Conservation (phyloP, 345 rosid genomes). For the Syzygium aqueum region DNA sequence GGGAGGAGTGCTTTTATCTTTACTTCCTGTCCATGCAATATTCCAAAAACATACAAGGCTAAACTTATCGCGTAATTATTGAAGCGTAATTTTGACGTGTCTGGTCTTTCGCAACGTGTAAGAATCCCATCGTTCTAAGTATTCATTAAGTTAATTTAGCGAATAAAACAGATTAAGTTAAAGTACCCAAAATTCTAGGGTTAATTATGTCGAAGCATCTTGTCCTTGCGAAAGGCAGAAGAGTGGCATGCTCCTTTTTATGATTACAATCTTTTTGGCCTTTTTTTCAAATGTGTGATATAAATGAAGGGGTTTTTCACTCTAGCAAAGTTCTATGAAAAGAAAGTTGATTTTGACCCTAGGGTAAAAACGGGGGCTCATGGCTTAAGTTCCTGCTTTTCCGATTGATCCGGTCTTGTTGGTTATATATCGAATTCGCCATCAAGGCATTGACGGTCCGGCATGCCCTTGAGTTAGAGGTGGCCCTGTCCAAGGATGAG, state of each 20-base stretch:
- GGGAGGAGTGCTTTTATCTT: background rate
- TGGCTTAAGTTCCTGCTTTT: background rate
- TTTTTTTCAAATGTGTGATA: background rate
- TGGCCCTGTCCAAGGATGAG: background rate
- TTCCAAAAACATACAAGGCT: background rate
- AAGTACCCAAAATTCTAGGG: background rate
- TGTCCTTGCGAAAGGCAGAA: background rate
- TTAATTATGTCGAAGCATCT: background rate
- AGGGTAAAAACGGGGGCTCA: background rate
- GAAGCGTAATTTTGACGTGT: background rate
- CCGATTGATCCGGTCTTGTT: background rate
- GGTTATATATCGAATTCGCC: background rate
- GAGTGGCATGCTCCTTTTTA: background rate
- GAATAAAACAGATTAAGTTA: no score
- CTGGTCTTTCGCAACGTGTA: fast-evolving
- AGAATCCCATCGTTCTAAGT: fast-evolving
- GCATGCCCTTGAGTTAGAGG: background rate
- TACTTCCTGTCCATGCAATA: background rate
- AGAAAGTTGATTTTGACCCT: background rate
- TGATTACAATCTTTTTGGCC: background rate
- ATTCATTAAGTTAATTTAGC: background rate
- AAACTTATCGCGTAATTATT: background rate
- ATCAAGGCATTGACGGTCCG: background rate
- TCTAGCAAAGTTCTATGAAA: background rate
- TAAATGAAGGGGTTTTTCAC: background rate